These are phyloP conservation scores for Tuber indicum DNA, from an alignment of 495 filamentous ascomycete genomes.

Conservation along the genomic window DNA sequence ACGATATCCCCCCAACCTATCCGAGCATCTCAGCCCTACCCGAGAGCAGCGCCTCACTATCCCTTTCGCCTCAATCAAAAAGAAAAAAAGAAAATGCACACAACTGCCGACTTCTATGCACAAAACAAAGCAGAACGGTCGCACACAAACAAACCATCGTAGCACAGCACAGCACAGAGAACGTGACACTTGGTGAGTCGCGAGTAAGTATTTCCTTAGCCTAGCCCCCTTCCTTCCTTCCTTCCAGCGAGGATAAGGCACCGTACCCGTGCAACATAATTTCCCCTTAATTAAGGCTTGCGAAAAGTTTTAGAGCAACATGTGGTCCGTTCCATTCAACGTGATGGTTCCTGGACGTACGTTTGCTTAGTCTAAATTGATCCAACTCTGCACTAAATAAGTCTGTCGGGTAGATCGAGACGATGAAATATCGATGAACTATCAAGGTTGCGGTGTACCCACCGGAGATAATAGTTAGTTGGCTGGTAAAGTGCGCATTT, in stretches of 20 bases:
- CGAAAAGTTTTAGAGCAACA: not conserved
- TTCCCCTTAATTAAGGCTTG: not conserved
- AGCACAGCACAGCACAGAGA: not conserved
- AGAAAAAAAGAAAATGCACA: not conserved
- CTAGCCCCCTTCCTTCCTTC: not conserved
- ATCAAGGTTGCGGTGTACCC: not conserved
- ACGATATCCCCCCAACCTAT: not conserved
- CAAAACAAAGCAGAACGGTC: not conserved
- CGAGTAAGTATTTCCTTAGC: not conserved
- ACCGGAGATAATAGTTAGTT: not conserved
- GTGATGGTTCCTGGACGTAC: too few relatives aligned
- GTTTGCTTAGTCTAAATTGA: not conserved
- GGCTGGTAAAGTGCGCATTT: not conserved
- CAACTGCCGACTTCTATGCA: not conserved
- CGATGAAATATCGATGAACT: not conserved
- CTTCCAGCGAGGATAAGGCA: too few relatives aligned
- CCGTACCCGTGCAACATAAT: too few relatives aligned
- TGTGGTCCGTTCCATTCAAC: not conserved
- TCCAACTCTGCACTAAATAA: not conserved
- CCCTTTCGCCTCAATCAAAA: not conserved
- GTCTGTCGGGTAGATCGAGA: not conserved
- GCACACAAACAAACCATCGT: not conserved
- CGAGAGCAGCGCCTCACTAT: not conserved
- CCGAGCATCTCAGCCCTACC: not conserved
- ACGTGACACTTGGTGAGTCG: not conserved